Evolutionary conservation across 805 yeast species (phyloP), one percentile per base, ranked within the genome.

Genomic region (Lachancea sp.): DNA sequence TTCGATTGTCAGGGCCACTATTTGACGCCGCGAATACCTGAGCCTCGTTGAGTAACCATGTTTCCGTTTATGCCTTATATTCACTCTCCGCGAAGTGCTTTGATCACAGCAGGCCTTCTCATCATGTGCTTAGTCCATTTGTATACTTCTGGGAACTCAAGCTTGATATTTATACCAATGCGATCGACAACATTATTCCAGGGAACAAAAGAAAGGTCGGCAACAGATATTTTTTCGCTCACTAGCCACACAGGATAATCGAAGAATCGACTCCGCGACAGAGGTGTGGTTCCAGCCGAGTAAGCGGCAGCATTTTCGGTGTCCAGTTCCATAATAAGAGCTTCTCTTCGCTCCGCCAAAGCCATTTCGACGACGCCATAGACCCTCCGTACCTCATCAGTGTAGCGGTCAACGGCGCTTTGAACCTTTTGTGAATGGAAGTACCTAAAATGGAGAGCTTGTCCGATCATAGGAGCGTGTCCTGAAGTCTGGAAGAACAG

Each of bases 391-490:
- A 90, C 96, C 67, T 90, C 98, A 56, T 85, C 95, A 1, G 86
- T 82, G 62, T 89, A 90, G 59, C 96, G 72, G 55, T 87, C 95
- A 17, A 90, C 86, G 0, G 97, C 96, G 47, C 88, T 78, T 16
- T 91, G 88, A 2, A 90, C 88, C 44, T 81, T 81, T 49, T 82
- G 82, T 6, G 90, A 77, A 62, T 90, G 96, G 72, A 90, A 88
- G 63, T 86, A 88, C 58, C 90, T 75, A 70, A 90, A 91, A 69
- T 91, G 97, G 55, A 91, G 73, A 8, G 97, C 96, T 66, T 90
- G 97, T 16, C 97, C 97, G 56, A 90, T 85, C 95, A 90, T 90
- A n/a, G 97, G 96, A 0, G 97, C 95, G 62, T 89, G 97, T 6
- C 98, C 97, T 3, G 95, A 84, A 2, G 96, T 88, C 67, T 90